Evolutionary conservation across 768 basidiomycete genomes (phyloP), one percentile per base, ranked within the genome.

Genomic region (Tulasnella sp.): DNA sequence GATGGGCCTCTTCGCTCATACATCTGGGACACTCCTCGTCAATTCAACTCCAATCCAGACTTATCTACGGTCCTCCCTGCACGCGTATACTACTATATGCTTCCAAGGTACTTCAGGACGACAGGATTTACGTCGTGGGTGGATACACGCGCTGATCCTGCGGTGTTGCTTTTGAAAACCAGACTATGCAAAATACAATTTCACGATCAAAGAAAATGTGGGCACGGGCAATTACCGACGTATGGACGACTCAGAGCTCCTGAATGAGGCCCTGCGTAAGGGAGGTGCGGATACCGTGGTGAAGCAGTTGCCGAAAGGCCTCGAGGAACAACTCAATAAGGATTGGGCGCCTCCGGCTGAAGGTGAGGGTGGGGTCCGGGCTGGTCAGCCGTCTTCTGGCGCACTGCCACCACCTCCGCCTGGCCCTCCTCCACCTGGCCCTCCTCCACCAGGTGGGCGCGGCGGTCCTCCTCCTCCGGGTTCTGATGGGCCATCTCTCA

Each of bases 141-240:
- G n/a, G n/a, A n/a, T n/a, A n/a, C n/a, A n/a, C n/a, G n/a, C n/a
- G n/a, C n/a, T n/a, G n/a, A n/a, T n/a, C n/a, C n/a, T n/a, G n/a
- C n/a, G n/a, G n/a, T n/a, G n/a, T n/a, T n/a, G n/a, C n/a, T n/a
- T n/a, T n/a, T n/a, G n/a, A n/a, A n/a, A n/a, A n/a, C n/a, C 34
- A 38, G 84, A 83, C 45, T 92, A 90, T 70, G 83, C 85, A 49
- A 83, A 84, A 67, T 91, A 85, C 68, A 50, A 61, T 17, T 82
- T 80, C 65, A 76, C 83, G 0, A 76, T 90, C 19, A 76, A 81
- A 62, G 87, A 91, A 68, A 93, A 93, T 67, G 82, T 92, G 27
- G 91, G 90, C n/a, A 72, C 92, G 2, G 90, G 91, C n/a, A 80
- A 78, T 65, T 79, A 91, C 24, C 77, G 78, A 12, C 78, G 81